Evolutionary conservation across 2,329 filamentous ascomycete genomes (phyloP).

Genomic region (Claviceps africana): DNA sequence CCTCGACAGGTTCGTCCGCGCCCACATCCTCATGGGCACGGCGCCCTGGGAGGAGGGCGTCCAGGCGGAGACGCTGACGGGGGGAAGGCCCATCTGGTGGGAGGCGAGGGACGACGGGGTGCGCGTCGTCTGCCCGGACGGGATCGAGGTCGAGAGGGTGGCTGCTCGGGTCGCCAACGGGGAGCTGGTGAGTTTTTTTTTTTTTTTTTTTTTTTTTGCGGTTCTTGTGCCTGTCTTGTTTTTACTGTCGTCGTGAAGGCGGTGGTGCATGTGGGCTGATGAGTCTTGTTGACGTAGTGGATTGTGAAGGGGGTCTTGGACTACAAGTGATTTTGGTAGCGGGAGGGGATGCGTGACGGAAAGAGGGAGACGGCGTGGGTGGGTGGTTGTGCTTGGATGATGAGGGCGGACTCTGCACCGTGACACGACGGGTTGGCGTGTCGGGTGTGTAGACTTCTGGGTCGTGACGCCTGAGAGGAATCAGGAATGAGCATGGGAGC

Average conservation of each 20-base stretch:
- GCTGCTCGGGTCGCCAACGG: conserved; percentile 72
- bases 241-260: too few relatives aligned
- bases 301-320: conserved; percentile 43
- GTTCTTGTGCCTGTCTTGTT: too few relatives aligned
- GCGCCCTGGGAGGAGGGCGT: conserved; percentile 61
- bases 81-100: conserved; percentile 65
- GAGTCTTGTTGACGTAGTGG: conserved; percentile 34
- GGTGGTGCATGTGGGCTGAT: too few relatives aligned
- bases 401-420: too few relatives aligned
- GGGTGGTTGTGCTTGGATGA: conserved; percentile 16
- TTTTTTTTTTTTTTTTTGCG: too few relatives aligned
- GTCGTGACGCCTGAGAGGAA: neutral
- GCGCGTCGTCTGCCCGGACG: conserved; percentile 62
- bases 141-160: conserved; percentile 62
- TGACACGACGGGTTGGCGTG: too few relatives aligned
- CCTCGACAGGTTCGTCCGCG: conserved; percentile 67
- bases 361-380: too few relatives aligned
- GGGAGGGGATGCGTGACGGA: too few relatives aligned
- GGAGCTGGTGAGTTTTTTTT: conserved; percentile 59
- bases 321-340: too few relatives aligned
- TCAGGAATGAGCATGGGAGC: neutral
- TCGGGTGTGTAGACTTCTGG: too few relatives aligned
- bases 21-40: conserved; percentile 55
- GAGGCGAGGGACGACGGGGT: conserved; percentile 54
- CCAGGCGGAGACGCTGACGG: conserved; percentile 50